These are phyloP conservation scores for Colletotrichum sansevieriae DNA, from an alignment of 2,329 filamentous ascomycete species.

Conservation along the genomic window DNA sequence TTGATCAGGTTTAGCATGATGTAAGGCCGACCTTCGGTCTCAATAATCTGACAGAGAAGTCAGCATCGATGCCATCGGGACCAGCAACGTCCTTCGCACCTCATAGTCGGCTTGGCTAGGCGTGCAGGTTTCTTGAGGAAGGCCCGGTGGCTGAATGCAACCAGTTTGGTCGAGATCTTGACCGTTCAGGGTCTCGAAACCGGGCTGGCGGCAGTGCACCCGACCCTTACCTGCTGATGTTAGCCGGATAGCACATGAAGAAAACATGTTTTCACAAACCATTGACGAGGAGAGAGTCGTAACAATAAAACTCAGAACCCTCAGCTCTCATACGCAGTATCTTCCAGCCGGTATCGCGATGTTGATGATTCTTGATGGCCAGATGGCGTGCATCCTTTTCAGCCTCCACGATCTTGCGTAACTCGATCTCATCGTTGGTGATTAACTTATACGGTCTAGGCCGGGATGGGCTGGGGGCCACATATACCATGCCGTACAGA, in stretches of 20 bases:
- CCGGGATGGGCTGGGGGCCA: constrained; percentile 26
- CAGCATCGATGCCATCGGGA: not conserved
- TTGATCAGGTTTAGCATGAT: constrained; percentile 38
- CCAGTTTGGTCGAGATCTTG: constrained; percentile 27
- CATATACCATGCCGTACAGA: constrained; percentile 38
- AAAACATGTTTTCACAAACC: constrained; percentile 25
- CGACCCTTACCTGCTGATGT: constrained; percentile 44
- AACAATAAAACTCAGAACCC: constrained; percentile 42
- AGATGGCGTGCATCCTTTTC: constrained; percentile 29
- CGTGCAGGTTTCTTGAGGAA: constrained; percentile 23
- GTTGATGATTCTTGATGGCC: constrained; percentile 36
- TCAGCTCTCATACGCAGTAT: constrained; percentile 35
- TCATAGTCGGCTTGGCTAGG: constrained; percentile 34
- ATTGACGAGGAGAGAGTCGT: constrained; percentile 46
- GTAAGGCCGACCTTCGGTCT: constrained; percentile 28
- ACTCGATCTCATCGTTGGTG: constrained; percentile 20
- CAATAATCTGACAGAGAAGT: not conserved
- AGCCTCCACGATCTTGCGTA: constrained; percentile 31
- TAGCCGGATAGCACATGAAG: not conserved
- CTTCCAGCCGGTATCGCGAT: constrained; percentile 39
- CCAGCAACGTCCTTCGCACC: not conserved
- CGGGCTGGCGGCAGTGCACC: constrained; percentile 42
- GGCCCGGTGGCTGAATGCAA: constrained; percentile 28
- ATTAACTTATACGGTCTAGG: constrained; percentile 30
- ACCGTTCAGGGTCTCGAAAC: constrained; percentile 19